These are phyloP conservation scores for Aspergillus flavus DNA, from an alignment of 2,329 filamentous ascomycete genomes.

Conservation along the genomic window DNA sequence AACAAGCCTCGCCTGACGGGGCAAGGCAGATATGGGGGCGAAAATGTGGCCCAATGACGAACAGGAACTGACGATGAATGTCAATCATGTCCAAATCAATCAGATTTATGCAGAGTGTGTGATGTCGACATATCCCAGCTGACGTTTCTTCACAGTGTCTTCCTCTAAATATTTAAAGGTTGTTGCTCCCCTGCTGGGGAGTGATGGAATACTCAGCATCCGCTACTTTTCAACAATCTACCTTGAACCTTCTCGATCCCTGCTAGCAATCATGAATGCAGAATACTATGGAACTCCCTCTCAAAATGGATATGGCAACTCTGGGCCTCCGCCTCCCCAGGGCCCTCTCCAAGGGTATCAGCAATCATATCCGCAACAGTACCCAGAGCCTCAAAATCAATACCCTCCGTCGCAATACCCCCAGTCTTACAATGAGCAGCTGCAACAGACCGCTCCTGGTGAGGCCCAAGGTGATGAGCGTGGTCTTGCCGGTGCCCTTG, in stretches of 20 bases:
- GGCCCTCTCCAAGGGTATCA: not conserved
- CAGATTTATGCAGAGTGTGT: not conserved
- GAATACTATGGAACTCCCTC: not conserved
- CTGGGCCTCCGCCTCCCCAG: not conserved
- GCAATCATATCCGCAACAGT: not conserved
- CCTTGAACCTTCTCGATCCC: not conserved
- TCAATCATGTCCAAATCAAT: not conserved
- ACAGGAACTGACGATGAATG: not conserved
- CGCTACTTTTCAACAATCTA: not conserved
- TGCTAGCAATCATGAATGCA: not conserved
- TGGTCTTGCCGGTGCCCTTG: constrained; percentile 41
- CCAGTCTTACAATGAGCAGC: not conserved
- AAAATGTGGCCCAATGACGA: not conserved
- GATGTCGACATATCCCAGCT: not conserved
- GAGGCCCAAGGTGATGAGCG: not conserved
- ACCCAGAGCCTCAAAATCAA: not conserved
- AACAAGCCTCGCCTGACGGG: no score
- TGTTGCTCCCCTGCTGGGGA: not conserved
- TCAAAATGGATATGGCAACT: not conserved
- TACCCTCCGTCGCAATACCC: not conserved
- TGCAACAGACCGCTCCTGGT: not conserved
- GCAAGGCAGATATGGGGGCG: not conserved
- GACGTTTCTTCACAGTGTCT: not conserved
- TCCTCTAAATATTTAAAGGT: not conserved
- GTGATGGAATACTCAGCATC: not conserved